Evolutionary conservation across 371 early-diverging fungal species (phyloP).

Genomic region (Mortierella sp.): DNA sequence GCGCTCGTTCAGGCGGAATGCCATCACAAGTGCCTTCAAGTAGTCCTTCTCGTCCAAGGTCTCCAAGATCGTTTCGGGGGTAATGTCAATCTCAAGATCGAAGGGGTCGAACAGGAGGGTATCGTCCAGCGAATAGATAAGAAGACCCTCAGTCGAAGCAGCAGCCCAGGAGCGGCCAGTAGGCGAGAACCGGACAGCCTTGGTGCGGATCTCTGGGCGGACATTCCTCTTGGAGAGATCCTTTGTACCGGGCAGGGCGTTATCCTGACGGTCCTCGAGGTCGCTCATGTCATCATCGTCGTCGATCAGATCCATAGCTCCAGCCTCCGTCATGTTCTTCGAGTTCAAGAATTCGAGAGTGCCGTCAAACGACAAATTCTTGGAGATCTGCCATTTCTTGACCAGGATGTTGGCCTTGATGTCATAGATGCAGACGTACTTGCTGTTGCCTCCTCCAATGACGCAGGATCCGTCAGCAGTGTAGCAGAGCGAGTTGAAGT

Average conservation of each 20-base stretch:
- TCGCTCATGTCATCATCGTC: constrained; percentile 84
- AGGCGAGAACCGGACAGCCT: constrained; percentile 91
- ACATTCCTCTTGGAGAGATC: constrained; percentile 86
- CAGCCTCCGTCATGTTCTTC: constrained; percentile 95
- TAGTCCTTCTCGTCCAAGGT: constrained; percentile 82
- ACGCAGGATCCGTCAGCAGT: constrained; percentile 94
- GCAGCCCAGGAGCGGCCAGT: constrained; percentile 96
- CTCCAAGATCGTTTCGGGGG: constrained; percentile 86
- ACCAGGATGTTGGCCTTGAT: constrained; percentile 80
- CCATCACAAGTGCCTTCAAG: constrained; percentile 89
- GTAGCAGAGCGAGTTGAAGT: constrained; percentile 94
- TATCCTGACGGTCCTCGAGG: constrained; percentile 86
- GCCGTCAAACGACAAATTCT: constrained; percentile 94
- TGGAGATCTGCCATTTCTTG: constrained; percentile 91
- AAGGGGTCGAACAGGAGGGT: constrained; percentile 96
- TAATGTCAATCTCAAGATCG: constrained; percentile 96
- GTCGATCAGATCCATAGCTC: constrained; percentile 86
- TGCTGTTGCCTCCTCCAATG: constrained; percentile 95
- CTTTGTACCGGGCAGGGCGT: constrained; percentile 89
- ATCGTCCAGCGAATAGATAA: constrained; percentile 96
- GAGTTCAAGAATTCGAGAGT: constrained; percentile 91
- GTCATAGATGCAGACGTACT: constrained; percentile 97
- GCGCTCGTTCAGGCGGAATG: constrained; percentile 92
- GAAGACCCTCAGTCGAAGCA: constrained; percentile 95
- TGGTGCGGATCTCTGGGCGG: constrained; percentile 86